phyloP scores from a whole-genome alignment of 2,329 filamentous ascomycete species.

The Aschersonia sp. region DNA sequence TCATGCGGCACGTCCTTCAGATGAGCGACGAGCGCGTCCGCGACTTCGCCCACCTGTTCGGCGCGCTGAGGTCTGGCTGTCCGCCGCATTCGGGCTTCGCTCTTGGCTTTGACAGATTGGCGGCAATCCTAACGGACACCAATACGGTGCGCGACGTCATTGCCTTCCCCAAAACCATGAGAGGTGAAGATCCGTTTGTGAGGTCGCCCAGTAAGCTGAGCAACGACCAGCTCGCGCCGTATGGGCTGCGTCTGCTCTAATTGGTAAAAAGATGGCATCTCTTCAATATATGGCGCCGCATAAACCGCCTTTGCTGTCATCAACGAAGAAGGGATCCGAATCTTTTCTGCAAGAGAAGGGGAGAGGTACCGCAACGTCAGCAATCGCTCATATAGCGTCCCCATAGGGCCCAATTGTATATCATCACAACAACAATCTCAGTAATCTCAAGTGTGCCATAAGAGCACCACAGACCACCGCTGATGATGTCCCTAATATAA shows the following conservation, averaged over 20 bases:
- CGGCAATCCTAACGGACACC: slow-evolving; percentile 64
- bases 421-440: no score
- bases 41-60: slow-evolving; percentile 75
- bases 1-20: slow-evolving; percentile 71
- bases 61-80: slow-evolving; percentile 71
- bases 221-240: slow-evolving; percentile 34
- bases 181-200: slow-evolving; percentile 75
- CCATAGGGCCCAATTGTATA: no score
- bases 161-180: slow-evolving; percentile 89
- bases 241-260: slow-evolving; percentile 23
- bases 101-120: slow-evolving; percentile 76
- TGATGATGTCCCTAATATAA: no score
- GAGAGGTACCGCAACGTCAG: no score
- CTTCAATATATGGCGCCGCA: no score
- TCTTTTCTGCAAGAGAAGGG: no score
- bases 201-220: slow-evolving; percentile 60
- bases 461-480: no score
- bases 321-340: no score
- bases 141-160: slow-evolving; percentile 84
- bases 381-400: no score
- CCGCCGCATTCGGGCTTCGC: slow-evolving; percentile 92
- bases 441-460: no score
- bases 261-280: no score
- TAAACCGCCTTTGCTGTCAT: no score
- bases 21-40: slow-evolving; percentile 59